phyloP scores from a whole-genome alignment of 225 moss, liverwort and hornwort species.

The Anthoceros angustus region DNA sequence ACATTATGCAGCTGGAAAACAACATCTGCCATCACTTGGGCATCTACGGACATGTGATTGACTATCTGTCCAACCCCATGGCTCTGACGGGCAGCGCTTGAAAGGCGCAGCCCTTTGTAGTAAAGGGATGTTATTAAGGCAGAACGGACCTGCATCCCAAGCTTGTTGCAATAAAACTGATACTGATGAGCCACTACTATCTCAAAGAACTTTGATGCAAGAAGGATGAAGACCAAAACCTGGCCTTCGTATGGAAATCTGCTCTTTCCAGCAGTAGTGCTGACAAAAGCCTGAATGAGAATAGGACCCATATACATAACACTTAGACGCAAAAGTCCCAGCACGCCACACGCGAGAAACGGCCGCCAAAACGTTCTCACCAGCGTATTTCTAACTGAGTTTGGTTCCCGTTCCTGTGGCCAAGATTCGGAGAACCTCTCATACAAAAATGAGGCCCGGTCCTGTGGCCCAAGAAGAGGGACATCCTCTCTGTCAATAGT shows the following conservation, averaged over 20 bases:
- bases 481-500: conserved; percentile 43
- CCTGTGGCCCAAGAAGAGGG: conserved; percentile 36
- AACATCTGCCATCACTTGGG: conserved; percentile 50
- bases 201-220: conserved; percentile 36
- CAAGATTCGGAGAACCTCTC: conserved; percentile 43
- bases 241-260: conserved; percentile 52
- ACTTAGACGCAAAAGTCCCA: conserved; percentile 31
- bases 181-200: conserved; percentile 34
- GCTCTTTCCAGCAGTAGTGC: conserved; percentile 29
- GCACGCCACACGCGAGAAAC: conserved; percentile 16
- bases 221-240: conserved; percentile 38
- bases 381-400: conserved; percentile 32
- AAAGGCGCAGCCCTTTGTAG: conserved; percentile 70
- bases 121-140: conserved; percentile 56
- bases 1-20: conserved; percentile 58
- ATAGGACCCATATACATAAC: conserved; percentile 63
- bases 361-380: conserved; percentile 48
- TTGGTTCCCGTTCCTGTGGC: conserved; percentile 33
- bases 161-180: conserved; percentile 52
- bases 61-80: conserved; percentile 84
- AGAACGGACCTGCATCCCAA: conserved; percentile 72
- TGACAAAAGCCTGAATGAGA: conserved; percentile 61
- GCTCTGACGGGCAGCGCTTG: conserved; percentile 57
- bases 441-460: conserved; percentile 35
- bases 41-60: conserved; percentile 92